A percentile compares a stretch with the other conserved stretches of the same genome.
Conservation (phyloP, 192 early-diverging fungal genomes). For the Coemansia sp. region DNA sequence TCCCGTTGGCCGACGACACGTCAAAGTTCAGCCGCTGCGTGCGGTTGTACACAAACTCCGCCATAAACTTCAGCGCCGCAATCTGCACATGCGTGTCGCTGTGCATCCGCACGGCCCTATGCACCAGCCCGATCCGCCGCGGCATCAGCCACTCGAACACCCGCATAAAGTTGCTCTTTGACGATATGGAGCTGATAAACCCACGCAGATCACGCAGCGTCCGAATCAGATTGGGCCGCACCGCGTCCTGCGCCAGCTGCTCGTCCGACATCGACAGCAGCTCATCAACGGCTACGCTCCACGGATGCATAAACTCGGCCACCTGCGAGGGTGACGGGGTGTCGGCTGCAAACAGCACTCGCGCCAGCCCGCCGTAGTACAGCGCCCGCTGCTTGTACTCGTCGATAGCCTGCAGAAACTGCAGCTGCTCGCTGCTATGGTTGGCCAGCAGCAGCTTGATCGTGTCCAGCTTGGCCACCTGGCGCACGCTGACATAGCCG, state of each 20-base stretch:
- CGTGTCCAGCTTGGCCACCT: conserved; percentile 74
- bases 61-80: conserved; percentile 70
- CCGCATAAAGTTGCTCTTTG: conserved; percentile 57
- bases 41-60: conserved; percentile 81
- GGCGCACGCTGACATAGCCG: conserved; percentile 74
- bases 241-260: conserved; percentile 55
- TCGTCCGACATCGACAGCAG: conserved; percentile 56
- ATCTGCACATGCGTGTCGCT: conserved; percentile 61
- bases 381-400: conserved; percentile 62
- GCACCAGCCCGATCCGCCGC: conserved; percentile 61
- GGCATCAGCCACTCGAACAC: conserved; percentile 91
- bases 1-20: conserved; percentile 79
- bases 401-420: conserved; percentile 62
- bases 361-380: conserved; percentile 79
- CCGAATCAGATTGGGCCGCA: conserved; percentile 52
- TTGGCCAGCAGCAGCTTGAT: conserved; percentile 64
- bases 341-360: conserved; percentile 72
- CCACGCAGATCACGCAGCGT: conserved; percentile 77
- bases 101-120: conserved; percentile 62
- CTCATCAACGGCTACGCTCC: conserved; percentile 56
- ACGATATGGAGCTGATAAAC: conserved; percentile 65
- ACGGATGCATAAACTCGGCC: conserved; percentile 71
- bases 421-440: conserved; percentile 70
- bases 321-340: conserved; percentile 57
- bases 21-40: conserved; percentile 81